Percentiles rank a stretch among this genome's conserved stretches.
These are phyloP conservation scores for Cladosporium sp. DNA, from an alignment of 2,329 filamentous ascomycete genomes.

Conservation along the genomic window DNA sequence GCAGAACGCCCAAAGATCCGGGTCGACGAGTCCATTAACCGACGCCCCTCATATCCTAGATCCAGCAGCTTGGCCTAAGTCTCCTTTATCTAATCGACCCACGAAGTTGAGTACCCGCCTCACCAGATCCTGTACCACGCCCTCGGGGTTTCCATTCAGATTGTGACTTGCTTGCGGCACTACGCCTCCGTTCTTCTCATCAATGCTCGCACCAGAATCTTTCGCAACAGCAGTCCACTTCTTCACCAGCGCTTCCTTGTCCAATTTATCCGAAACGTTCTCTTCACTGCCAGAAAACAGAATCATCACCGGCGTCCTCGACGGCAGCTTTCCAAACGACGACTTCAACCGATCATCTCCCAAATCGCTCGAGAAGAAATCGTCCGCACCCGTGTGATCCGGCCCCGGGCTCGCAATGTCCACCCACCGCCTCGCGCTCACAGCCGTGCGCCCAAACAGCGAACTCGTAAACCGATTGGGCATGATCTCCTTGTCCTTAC, in stretches of 20 bases:
- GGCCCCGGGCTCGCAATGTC: slow-evolving; percentile 52
- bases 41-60: slow-evolving; percentile 9
- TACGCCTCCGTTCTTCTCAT: slow-evolving; percentile 44
- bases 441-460: slow-evolving; percentile 33
- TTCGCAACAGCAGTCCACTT: slow-evolving; percentile 49
- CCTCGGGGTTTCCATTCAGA: slow-evolving; percentile 41
- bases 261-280: slow-evolving; percentile 52
- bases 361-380: slow-evolving; percentile 83
- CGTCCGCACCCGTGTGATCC: slow-evolving; percentile 63
- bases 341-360: slow-evolving; percentile 47
- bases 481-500: slow-evolving; percentile 51
- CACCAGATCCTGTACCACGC: slow-evolving; percentile 45
- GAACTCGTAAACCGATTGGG: slow-evolving; percentile 30
- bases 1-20: not conserved
- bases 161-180: slow-evolving; percentile 48
- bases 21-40: not conserved
- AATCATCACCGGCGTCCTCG: slow-evolving; percentile 51
- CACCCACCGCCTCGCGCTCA: slow-evolving; percentile 54
- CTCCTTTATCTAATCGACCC: slow-evolving; percentile 20
- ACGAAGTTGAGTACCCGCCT: slow-evolving; percentile 47
- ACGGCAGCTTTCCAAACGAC: slow-evolving; percentile 61
- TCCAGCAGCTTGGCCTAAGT: slow-evolving; percentile 9
- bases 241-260: slow-evolving; percentile 52
- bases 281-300: slow-evolving; percentile 62
- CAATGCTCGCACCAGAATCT: slow-evolving; percentile 40